Evolutionary conservation across 2,329 filamentous ascomycete genomes (phyloP).

Genomic region (Ophiostoma montium): DNA sequence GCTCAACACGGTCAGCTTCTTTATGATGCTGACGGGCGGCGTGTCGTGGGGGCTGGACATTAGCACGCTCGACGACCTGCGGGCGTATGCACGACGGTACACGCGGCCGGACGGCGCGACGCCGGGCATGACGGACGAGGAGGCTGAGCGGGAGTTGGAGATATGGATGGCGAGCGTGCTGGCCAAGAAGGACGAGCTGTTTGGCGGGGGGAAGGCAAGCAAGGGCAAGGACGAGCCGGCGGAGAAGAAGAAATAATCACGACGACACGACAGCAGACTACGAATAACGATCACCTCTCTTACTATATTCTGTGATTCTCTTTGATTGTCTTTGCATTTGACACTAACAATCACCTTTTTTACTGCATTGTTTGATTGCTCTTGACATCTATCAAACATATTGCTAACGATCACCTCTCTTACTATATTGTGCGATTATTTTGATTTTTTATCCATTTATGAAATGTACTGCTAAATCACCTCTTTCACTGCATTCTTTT

Average conservation of each 20-base stretch:
- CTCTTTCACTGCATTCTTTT: too few relatives aligned
- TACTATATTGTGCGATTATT: too few relatives aligned
- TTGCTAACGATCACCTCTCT: too few relatives aligned
- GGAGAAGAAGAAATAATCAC: neutral
- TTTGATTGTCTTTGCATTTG: too few relatives aligned
- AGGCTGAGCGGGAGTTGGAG: constrained; percentile 46
- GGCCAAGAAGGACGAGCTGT: constrained; percentile 31
- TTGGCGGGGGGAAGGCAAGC: constrained; percentile 13
- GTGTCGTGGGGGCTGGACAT: constrained; percentile 67
- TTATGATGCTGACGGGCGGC: constrained; percentile 61
- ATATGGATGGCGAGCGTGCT: constrained; percentile 47
- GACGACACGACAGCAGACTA: neutral
- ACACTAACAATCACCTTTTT: too few relatives aligned
- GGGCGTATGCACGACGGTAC: constrained; percentile 32
- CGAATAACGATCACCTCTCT: too few relatives aligned
- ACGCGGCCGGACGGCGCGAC: constrained; percentile 16
- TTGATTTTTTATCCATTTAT: too few relatives aligned
- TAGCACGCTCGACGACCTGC: constrained; percentile 50
- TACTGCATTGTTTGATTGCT: too few relatives aligned
- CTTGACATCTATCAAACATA: too few relatives aligned
- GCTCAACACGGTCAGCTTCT: constrained; percentile 66
- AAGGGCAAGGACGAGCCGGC: neutral
- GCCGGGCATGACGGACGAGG: constrained; percentile 24
- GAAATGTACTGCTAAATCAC: too few relatives aligned
- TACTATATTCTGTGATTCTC: too few relatives aligned